These are phyloP conservation scores for Astrocystis sublimbata DNA, from an alignment of 495 filamentous ascomycete genomes.

Conservation along the genomic window DNA sequence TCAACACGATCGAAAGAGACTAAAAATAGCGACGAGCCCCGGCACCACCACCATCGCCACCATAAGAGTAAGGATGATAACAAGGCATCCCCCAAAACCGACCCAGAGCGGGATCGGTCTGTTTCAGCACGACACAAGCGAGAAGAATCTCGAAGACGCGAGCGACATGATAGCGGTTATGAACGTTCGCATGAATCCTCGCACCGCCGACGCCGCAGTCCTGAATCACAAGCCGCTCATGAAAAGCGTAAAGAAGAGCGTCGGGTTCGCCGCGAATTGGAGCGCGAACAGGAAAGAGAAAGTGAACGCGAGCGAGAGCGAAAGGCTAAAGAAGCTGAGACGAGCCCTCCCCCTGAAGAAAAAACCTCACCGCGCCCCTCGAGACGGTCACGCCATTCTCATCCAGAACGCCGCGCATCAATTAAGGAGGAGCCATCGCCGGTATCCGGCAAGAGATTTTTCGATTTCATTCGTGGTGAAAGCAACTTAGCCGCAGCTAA, in stretches of 20 bases:
- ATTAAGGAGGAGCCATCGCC: slow-evolving; percentile 29
- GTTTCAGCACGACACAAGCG: slow-evolving; percentile 24
- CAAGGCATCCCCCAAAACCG: slow-evolving; percentile 32
- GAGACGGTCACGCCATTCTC: slow-evolving; percentile 36
- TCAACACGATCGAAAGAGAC: slow-evolving; percentile 30
- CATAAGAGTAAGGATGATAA: slow-evolving; percentile 37
- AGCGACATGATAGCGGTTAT: slow-evolving; percentile 37
- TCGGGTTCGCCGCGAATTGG: slow-evolving; percentile 28
- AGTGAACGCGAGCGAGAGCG: slow-evolving; percentile 18
- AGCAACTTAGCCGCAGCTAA: slow-evolving; percentile 35
- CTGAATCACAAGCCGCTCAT: slow-evolving; percentile 47
- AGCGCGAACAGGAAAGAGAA: slow-evolving; percentile 22
- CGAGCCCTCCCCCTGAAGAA: slow-evolving; percentile 16
- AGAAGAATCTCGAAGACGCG: slow-evolving; percentile 22
- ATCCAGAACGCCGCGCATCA: slow-evolving; percentile 20
- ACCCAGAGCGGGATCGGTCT: slow-evolving; percentile 38
- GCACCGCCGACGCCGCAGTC: slow-evolving; percentile 36
- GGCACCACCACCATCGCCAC: slow-evolving; percentile 25
- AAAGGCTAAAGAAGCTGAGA: slow-evolving; percentile 31
- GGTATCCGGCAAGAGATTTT: slow-evolving; percentile 41
- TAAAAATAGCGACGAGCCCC: slow-evolving; percentile 5
- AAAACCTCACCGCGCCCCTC: slow-evolving; percentile 36
- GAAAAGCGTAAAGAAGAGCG: slow-evolving; percentile 44
- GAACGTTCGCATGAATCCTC: slow-evolving; percentile 33
- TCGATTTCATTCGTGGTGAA: slow-evolving; percentile 40